These are phyloP conservation scores for Lanmaoa pseudosensibilis DNA, from an alignment of 768 basidiomycete genomes.

Conservation along the genomic window DNA sequence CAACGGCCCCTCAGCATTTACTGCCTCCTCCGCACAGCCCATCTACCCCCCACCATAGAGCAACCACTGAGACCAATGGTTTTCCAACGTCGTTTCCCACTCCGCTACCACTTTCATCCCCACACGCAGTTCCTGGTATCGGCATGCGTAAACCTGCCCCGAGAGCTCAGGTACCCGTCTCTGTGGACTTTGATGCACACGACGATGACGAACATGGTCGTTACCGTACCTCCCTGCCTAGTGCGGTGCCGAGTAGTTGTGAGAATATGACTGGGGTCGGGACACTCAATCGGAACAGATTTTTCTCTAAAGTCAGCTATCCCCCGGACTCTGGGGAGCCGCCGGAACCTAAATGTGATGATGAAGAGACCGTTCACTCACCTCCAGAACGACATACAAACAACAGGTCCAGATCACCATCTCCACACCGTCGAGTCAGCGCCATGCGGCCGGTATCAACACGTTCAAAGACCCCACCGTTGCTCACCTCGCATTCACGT, in stretches of 20 bases:
- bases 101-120: slow-evolving; percentile 18
- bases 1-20: slow-evolving; percentile 32
- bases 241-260: slow-evolving; percentile 48
- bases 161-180: slow-evolving; percentile 60
- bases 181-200: slow-evolving; percentile 45
- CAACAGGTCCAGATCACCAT: slow-evolving; percentile 24
- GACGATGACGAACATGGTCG: slow-evolving; percentile 34
- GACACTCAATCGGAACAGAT: slow-evolving; percentile 31
- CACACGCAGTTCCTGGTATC: slow-evolving; percentile 33
- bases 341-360: slow-evolving; percentile 12
- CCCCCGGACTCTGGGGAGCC: slow-evolving; percentile 10
- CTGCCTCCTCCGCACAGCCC: slow-evolving; percentile 13
- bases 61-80: slow-evolving; percentile 35
- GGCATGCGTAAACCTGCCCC: slow-evolving; percentile 64
- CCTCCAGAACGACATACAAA: slow-evolving; percentile 19
- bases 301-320: slow-evolving; percentile 22
- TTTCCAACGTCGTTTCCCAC: slow-evolving; percentile 18
- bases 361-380: slow-evolving; percentile 17
- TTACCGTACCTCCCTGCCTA: slow-evolving; percentile 50
- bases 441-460: slow-evolving; percentile 36
- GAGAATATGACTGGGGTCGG: slow-evolving; percentile 73
- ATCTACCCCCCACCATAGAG: slow-evolving; percentile 32
- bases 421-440: slow-evolving; percentile 26
- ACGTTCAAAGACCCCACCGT: slow-evolving; percentile 43
- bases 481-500: slow-evolving; percentile 31